These are phyloP conservation scores for Hypoxylon trugodes DNA, from an alignment of 495 filamentous ascomycete species.

Conservation along the genomic window DNA sequence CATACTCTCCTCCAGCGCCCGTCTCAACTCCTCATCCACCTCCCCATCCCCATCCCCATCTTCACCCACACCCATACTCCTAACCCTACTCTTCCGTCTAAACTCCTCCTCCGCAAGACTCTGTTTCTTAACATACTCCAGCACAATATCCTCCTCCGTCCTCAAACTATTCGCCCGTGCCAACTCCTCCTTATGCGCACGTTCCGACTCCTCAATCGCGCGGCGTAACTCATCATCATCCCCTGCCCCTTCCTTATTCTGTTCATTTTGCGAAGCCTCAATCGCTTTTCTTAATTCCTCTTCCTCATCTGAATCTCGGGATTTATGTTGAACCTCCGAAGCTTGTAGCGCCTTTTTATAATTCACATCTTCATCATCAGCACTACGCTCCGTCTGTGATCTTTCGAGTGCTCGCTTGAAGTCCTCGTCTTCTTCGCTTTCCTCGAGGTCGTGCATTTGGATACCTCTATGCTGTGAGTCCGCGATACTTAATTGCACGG, in stretches of 20 bases:
- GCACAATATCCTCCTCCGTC: slow-evolving; percentile 74
- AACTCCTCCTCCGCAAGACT: slow-evolving; percentile 73
- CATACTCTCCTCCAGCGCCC: slow-evolving; percentile 59
- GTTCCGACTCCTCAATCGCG: slow-evolving; percentile 59
- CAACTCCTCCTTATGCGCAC: slow-evolving; percentile 47
- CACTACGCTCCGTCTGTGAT: slow-evolving; percentile 28
- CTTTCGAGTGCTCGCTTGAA: slow-evolving; percentile 42
- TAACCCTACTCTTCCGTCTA: slow-evolving; percentile 47
- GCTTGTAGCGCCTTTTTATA: slow-evolving; percentile 45
- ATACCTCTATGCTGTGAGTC: slow-evolving; percentile 47
- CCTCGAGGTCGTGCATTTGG: slow-evolving; percentile 52
- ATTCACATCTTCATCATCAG: slow-evolving; percentile 19
- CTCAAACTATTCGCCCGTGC: slow-evolving; percentile 53
- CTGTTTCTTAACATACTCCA: slow-evolving; percentile 82
- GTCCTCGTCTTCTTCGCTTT: slow-evolving; percentile 47
- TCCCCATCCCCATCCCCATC: slow-evolving; percentile 41
- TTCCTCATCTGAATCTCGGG: slow-evolving; percentile 45
- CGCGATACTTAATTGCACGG: slow-evolving; percentile 63
- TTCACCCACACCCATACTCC: slow-evolving; percentile 26
- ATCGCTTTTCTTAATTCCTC: slow-evolving; percentile 58
- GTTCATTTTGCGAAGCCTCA: slow-evolving; percentile 49
- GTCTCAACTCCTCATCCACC: slow-evolving; percentile 55
- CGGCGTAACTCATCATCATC: slow-evolving; percentile 55
- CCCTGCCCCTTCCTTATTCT: slow-evolving; percentile 33
- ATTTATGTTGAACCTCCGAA: slow-evolving; percentile 32